Evolutionary conservation across 192 early-diverging fungal genomes (phyloP), one percentile per base, ranked within the genome.

Genomic region (Helicostylum pulchrum): DNA sequence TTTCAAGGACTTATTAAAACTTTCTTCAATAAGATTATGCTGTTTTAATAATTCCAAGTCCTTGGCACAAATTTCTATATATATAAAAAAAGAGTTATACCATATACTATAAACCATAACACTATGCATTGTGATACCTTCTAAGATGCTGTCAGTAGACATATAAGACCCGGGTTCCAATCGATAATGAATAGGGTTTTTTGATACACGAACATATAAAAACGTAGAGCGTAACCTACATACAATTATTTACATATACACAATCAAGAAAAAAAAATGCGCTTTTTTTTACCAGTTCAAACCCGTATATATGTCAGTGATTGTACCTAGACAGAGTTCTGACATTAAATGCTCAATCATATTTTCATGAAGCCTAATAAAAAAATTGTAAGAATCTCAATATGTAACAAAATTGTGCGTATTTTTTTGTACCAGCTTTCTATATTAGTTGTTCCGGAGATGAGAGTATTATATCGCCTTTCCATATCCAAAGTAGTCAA

Each of bases 301-400:
- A 19, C 76, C 81, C 21, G 65, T 58, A 19, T 72, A 53, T 2
- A 75, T 39, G 53, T 77, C 77, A 47, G 30, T 21, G 46, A 91
- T 83, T 8, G 84, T 80, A 10, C 82, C 84, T 7, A 88, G 60
- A 19, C 77, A 83, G 34, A 89, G 80, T 63, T 90, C 88, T 14
- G 90, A 83, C 77, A 90, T 86, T n/a, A 91, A 64, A 75, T 91
- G 86, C 65, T 91, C 90, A 53, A 83, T 83, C 50, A 91, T 63
- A 50, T 73, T 78, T 44, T 72, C 43, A 61, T 78, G 70, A 15
- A 78, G 63, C 46, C 77, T 78, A 36, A 10, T 47, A 43, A 15
- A n/a, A 39, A 39, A 5, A 31, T 54, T 0, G 43, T 45, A 0
- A 11, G 14, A 30, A 0, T 46, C 7, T 20, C 10, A 54, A 47